Evolutionary conservation across 1,284 basidiomycete genomes (phyloP).

Genomic region (Puccinia novopanici): DNA sequence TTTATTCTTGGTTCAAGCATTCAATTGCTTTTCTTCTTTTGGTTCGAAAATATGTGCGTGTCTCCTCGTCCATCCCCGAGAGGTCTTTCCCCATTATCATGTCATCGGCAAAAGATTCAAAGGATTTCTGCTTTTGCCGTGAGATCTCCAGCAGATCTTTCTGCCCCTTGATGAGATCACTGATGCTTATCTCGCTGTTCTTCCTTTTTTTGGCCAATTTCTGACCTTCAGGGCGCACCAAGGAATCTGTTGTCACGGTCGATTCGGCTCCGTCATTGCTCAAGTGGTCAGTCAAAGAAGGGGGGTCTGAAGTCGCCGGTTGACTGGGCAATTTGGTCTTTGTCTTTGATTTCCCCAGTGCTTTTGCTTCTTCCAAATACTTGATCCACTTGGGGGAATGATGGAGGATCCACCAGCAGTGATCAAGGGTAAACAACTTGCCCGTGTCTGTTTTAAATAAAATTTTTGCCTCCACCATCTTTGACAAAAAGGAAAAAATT

Average conservation of each 20-base stretch:
- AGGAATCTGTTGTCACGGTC: conserved; percentile 61
- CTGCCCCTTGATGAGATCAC: background rate
- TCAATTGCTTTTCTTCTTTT: too few relatives aligned
- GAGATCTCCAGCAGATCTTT: background rate
- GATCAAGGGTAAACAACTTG: background rate
- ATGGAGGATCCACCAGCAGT: background rate
- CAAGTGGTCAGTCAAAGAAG: background rate
- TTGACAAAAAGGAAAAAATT: background rate
- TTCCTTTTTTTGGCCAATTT: background rate
- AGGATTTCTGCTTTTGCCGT: background rate
- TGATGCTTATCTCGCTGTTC: background rate
- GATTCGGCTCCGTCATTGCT: too few relatives aligned
- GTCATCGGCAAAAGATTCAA: background rate
- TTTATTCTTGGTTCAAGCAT: too few relatives aligned
- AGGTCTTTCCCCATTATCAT: background rate
- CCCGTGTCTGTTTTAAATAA: background rate
- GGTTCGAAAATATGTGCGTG: too few relatives aligned
- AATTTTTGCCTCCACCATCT: background rate
- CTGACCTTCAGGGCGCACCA: background rate
- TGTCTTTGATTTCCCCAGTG: background rate
- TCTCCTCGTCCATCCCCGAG: background rate
- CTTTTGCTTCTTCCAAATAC: background rate
- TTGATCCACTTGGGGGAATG: background rate
- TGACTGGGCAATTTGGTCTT: background rate
- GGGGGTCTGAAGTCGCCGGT: background rate